Conservation (phyloP, 1,284 basidiomycete genomes). For the Xanthoconium separans region DNA sequence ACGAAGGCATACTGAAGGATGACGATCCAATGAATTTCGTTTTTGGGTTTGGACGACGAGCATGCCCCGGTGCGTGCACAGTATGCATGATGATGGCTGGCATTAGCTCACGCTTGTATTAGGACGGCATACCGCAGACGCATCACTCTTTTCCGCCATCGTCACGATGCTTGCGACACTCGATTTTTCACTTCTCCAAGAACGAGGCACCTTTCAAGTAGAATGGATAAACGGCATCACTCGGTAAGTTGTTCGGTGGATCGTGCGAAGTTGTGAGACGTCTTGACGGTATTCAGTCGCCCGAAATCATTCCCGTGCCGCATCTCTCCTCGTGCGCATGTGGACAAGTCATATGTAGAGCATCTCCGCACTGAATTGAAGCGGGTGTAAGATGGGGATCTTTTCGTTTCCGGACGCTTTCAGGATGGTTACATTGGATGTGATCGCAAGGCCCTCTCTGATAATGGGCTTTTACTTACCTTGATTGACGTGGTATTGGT, state of each 20-base stretch:
- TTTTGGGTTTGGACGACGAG: slow-evolving; percentile 25
- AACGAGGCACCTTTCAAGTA: background rate
- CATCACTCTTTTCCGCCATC: background rate
- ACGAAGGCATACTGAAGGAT: slow-evolving; percentile 12
- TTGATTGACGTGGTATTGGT: no score
- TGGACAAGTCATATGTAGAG: background rate
- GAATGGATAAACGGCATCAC: background rate
- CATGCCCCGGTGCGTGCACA: slow-evolving; percentile 10
- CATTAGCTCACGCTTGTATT: background rate
- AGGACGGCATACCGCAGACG: background rate
- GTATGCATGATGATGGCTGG: background rate
- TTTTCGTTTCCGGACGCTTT: no score
- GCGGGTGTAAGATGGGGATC: background rate
- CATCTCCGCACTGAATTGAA: background rate
- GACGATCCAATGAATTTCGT: slow-evolving; percentile 13
- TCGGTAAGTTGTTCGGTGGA: background rate
- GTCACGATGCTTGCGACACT: background rate
- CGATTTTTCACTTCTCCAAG: background rate
- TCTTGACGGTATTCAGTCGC: background rate
- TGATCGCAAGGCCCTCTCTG: no score
- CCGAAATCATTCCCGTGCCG: background rate
- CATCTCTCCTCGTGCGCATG: background rate
- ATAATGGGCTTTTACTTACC: no score
- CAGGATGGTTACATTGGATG: no score
- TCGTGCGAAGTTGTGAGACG: background rate